Base-by-base conservation (phyloP, 1,284 basidiomycete genomes). In the Tilletia horrida region DNA sequence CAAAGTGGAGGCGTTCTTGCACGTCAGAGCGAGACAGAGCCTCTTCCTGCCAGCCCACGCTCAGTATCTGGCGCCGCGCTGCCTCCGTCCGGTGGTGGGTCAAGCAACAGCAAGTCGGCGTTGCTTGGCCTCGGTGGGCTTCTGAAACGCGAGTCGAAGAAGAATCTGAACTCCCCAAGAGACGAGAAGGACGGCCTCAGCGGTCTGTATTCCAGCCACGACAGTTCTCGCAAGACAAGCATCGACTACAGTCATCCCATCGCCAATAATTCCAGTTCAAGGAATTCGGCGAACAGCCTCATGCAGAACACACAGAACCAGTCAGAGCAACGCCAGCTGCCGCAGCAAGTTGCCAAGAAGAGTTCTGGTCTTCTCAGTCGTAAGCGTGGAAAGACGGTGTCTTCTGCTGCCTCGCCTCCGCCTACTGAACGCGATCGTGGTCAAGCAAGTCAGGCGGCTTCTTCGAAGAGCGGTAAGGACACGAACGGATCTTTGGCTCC, bases 311-410 rank as follows among this genome's bases (percentile, higher is more conserved):
- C 27, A 21, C 55, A 59, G 29, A 29, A 18, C 8, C 55, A 59
- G 55, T 13, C 23, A 14, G 23, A 52, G 13, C 50, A 52, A 21
- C 21, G 23, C 18, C 47, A 48, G 18, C 21, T 18, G 18, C n/a
- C 29, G 13, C 27, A 25, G 55, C 25, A 35, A 14, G 7, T 35
- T 8, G 27, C 27, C 29, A 59, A 59, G 29, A 59, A 59, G 55
- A 40, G 29, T 35, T 29, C 55, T 13, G 55, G 90, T 40, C 85
- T 95, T 76, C 92, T 93, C 85, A 90, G 91, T 40, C 85, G 93
- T 76, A 93, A 90, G 80, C 85, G 94, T 67, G 93, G 94, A 82
- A 96, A 96, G 91, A 94, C 92, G 4, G 80, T 93, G 62, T 94
- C 91, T 18, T 91, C 91, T 18, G 87, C 89, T 42, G 91, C 66